phyloP scores from a whole-genome alignment of 176 grass and related monocot species.

The Panicum miliaceum region DNA sequence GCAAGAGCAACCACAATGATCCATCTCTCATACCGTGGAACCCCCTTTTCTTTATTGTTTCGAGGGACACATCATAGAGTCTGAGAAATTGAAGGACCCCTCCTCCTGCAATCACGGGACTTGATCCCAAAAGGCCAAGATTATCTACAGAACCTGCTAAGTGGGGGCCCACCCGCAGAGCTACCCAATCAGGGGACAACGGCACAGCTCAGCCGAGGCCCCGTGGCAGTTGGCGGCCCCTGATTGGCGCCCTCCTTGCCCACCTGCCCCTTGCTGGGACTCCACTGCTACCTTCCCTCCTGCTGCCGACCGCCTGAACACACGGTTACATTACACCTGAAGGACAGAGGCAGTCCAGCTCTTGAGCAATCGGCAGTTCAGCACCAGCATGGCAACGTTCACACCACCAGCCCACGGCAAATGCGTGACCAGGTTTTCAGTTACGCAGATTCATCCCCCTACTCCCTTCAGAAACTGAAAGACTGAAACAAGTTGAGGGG shows the following conservation, averaged over 20 bases:
- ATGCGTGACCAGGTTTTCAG: constrained; percentile 51
- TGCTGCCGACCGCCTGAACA: constrained; percentile 1
- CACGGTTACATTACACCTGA: background rate
- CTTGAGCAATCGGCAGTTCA: background rate
- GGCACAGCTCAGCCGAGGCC: constrained; percentile 18
- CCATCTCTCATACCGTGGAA: background rate
- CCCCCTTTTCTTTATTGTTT: background rate
- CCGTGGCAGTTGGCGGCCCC: constrained; percentile 26
- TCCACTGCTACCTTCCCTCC: background rate
- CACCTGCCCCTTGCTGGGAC: constrained; percentile 7
- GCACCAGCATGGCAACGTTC: constrained; percentile 26
- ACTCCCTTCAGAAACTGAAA: constrained; percentile 5
- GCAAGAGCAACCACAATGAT: background rate
- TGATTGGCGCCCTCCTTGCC: constrained; percentile 21
- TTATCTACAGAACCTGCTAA: background rate
- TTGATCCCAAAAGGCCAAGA: background rate
- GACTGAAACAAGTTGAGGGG: constrained; percentile 15
- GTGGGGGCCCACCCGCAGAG: background rate
- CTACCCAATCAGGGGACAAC: constrained; percentile 29
- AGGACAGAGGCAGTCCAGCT: background rate
- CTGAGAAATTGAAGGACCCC: too few relatives aligned
- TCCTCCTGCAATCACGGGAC: background rate
- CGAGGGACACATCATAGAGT: background rate
- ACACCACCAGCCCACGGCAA: constrained; percentile 48
- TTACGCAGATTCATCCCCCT: constrained; percentile 5